Conservation (phyloP, 192 early-diverging fungal genomes). For the Coemansia aciculifera region DNA sequence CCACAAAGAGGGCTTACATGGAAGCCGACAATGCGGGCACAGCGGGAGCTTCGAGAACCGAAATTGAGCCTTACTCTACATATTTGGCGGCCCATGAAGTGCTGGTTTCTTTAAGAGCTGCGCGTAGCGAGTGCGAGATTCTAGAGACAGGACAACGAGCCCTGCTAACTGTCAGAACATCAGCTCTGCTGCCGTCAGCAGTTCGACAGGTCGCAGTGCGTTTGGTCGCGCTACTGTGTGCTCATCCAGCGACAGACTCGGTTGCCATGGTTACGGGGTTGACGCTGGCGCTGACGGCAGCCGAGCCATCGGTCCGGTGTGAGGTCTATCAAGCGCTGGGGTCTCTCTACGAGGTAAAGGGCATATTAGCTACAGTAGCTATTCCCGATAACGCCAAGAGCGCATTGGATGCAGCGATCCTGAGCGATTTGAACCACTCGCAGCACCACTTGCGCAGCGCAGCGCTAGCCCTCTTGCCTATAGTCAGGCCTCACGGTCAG, state of each 20-base stretch:
- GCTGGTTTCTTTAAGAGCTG: conserved; percentile 18
- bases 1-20: conserved; percentile 12
- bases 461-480: conserved; percentile 23
- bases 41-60: neutral
- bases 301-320: conserved; percentile 34
- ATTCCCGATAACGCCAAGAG: conserved; percentile 1
- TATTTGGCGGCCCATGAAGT: conserved; percentile 39
- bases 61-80: conserved; percentile 27
- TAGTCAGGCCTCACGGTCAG: neutral
- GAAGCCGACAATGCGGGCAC: conserved; percentile 16
- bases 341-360: conserved; percentile 36
- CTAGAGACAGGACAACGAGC: conserved; percentile 15
- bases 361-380: conserved; percentile 6
- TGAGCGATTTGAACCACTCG: conserved; percentile 37
- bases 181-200: conserved; percentile 11
- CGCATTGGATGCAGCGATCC: conserved; percentile 12
- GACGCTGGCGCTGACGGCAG: conserved; percentile 12
- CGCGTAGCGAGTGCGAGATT: conserved; percentile 12
- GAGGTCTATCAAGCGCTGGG: conserved; percentile 45
- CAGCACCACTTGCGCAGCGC: conserved; percentile 50
- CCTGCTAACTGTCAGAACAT: conserved; percentile 8
- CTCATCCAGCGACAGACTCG: conserved; percentile 36
- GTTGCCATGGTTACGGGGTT: neutral
- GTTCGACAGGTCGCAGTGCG: conserved; percentile 43
- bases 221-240: conserved; percentile 27